Conservation (phyloP, 345 rosid genomes). For the Gynandropsis gynandra region DNA sequence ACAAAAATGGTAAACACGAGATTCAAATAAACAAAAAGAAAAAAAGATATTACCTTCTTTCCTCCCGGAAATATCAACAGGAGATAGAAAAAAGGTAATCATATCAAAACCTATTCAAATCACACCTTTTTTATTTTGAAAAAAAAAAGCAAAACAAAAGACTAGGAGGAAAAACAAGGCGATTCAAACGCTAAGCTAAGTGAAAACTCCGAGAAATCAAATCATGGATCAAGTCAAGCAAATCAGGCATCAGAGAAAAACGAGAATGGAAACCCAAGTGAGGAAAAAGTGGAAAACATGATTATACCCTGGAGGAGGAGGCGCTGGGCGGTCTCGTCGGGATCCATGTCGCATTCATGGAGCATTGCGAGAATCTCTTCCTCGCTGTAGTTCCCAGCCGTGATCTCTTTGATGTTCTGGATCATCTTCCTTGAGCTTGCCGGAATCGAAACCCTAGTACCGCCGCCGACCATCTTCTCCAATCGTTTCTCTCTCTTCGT, state of each 20-base stretch:
- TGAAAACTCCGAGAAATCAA: slow-evolving; percentile 13
- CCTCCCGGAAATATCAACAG: slow-evolving; percentile 2
- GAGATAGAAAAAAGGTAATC: slow-evolving; percentile 10
- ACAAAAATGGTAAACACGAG: slow-evolving; percentile 2
- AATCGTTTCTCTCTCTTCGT: slow-evolving; percentile 21
- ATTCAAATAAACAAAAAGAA: slow-evolving; percentile 4
- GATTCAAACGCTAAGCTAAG: slow-evolving; percentile 29
- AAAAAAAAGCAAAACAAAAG: slow-evolving; percentile 7
- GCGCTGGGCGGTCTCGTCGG: slow-evolving; percentile 72
- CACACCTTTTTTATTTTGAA: too few relatives aligned
- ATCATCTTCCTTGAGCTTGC: slow-evolving; percentile 52
- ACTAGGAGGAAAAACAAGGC: background rate
- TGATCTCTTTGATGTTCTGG: slow-evolving; percentile 71
- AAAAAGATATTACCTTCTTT: background rate
- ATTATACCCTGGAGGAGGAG: slow-evolving; percentile 57
- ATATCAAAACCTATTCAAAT: background rate
- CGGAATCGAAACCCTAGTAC: slow-evolving; percentile 72
- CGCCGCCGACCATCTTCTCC: slow-evolving; percentile 65
- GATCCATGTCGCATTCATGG: slow-evolving; percentile 86
- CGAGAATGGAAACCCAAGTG: slow-evolving; percentile 4
- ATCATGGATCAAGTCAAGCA: slow-evolving; percentile 23
- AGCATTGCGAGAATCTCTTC: slow-evolving; percentile 96
- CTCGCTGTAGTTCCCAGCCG: slow-evolving; percentile 61
- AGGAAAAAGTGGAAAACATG: background rate
- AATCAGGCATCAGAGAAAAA: slow-evolving; percentile 14